A percentile compares a stretch with the other conserved stretches of the same genome.
phyloP scores from a whole-genome alignment of 768 basidiomycete species.

The Mycena filopes region DNA sequence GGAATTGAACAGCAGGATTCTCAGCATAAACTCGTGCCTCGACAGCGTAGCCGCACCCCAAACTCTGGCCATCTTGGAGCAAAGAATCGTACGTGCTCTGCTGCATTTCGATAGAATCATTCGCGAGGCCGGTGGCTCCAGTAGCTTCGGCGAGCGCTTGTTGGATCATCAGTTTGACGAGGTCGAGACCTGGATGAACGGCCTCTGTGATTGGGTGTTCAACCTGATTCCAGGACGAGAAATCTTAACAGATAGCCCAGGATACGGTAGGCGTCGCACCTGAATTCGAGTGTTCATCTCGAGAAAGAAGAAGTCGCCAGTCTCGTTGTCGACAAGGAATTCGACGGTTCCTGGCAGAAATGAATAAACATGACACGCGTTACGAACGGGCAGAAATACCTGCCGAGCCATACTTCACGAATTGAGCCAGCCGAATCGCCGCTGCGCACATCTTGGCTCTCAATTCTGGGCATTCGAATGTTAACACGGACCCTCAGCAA shows the following conservation, averaged over 20 bases:
- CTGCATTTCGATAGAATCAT: conserved; percentile 41
- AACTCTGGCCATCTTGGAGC: conserved; percentile 7
- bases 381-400: too few species aligned
- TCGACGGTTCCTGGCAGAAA: conserved; percentile 71
- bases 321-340: conserved; percentile 67
- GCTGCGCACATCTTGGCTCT: conserved; percentile 61
- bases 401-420: conserved; percentile 67
- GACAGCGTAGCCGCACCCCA: conserved; percentile 52
- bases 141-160: conserved; percentile 58
- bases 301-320: conserved; percentile 69
- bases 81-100: conserved; percentile 50
- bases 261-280: conserved; percentile 38
- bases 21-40: conserved; percentile 73
- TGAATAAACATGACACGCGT: background rate
- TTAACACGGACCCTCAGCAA: background rate
- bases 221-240: conserved; percentile 50
- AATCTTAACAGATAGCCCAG: background rate
- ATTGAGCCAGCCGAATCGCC: conserved; percentile 59
- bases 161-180: conserved; percentile 72
- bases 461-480: conserved; percentile 46
- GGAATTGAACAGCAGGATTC: conserved; percentile 66
- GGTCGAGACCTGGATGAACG: conserved; percentile 63
- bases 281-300: conserved; percentile 80
- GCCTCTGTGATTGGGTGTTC: conserved; percentile 76
- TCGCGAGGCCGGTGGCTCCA: conserved; percentile 19